Evolutionary conservation across 1,284 basidiomycete genomes (phyloP).

Genomic region (Puccinia triticina): DNA sequence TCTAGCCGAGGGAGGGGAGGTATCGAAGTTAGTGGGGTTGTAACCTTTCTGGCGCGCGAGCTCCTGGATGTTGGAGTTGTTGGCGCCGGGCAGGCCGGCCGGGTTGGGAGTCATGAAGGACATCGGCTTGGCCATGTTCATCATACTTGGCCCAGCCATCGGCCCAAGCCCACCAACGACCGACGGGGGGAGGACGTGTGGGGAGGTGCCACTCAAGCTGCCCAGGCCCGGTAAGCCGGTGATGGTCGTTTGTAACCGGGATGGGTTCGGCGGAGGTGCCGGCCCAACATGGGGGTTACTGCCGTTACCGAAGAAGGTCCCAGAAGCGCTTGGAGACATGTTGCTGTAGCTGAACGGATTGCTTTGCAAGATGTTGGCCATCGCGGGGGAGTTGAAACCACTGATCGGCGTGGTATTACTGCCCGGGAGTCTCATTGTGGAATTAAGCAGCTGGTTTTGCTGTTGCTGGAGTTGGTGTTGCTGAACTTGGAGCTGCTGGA

Average conservation of each 20-base stretch:
- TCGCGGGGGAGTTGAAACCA: slow-evolving; percentile 16
- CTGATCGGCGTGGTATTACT: slow-evolving; percentile 53
- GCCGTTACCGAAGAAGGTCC: neutral
- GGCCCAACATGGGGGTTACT: neutral
- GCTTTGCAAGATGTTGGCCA: slow-evolving; percentile 22
- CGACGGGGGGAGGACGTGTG: neutral
- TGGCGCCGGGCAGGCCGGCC: neutral
- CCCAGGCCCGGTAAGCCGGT: slow-evolving; percentile 31
- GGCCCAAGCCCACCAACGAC: neutral
- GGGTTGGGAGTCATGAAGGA: slow-evolving; percentile 13
- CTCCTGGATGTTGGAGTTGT: slow-evolving; percentile 67
- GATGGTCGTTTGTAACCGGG: slow-evolving; percentile 46
- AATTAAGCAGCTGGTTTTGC: slow-evolving; percentile 46
- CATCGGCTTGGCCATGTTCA: slow-evolving; percentile 11
- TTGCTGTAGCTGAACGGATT: neutral
- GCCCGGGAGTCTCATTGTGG: slow-evolving; percentile 55
- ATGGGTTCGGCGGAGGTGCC: slow-evolving; percentile 30
- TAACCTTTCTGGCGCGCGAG: slow-evolving; percentile 85
- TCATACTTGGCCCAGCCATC: slow-evolving; percentile 20
- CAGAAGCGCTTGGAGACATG: slow-evolving; percentile 4
- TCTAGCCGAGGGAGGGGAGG: slow-evolving; percentile 76
- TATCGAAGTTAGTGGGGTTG: slow-evolving; percentile 83
- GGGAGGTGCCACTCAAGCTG: slow-evolving; percentile 25
- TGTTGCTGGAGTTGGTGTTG: slow-evolving; percentile 52
- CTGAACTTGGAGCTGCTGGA: slow-evolving; percentile 50